Base-by-base conservation (phyloP, 2,329 filamentous ascomycete genomes). In the Aureobasidium sp. region DNA sequence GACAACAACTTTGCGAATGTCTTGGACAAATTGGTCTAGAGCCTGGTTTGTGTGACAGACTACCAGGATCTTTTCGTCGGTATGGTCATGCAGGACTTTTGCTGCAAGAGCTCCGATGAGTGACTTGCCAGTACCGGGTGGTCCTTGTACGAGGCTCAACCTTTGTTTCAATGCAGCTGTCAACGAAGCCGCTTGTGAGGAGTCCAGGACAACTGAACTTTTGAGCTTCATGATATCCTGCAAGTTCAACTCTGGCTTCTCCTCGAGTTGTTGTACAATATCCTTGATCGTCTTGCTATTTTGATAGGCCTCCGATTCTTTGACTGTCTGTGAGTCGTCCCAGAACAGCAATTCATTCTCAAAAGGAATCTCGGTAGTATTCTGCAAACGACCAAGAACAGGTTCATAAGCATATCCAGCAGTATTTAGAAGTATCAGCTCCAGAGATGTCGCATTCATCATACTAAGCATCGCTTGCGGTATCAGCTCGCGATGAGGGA, bases 101-200 rank as follows among this genome's bases (percentile, higher is more conserved):
- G 87, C 80, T 19, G 88, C 70, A 45, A 80, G 76, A 2, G 83
- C 77, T 2, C 85, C 86, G 0, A 81, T 77, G 65, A 81, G 49
- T 6, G 44, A 49, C 40, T 59, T 59, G 0, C 87, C 87, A 0
- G 87, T 90, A 0, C 87, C 87, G 0, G 87, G 87, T 0, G 87
- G 87, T 0, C 87, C 87, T 73, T 90, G 86, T 12, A 89, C 85
- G 5, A 89, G 74, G 1, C 83, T 80, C 9, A 88, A 70, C 39
- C 78, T 76, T 0, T 78, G 76, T 0, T 74, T 77, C 0, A 89
- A 70, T 4, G 82, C 77, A 22, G 78, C 73, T 0, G 86, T 64
- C 1, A 88, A 70, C 2, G 84, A 83, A 5, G 66, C 61, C 5
- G 79, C 78, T 65, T 81, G 78, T 2, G 72, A 74, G 11, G 67